Evolutionary conservation across 164 flowering plant species (phyloP).

Genomic region (Echeveria elegans): DNA sequence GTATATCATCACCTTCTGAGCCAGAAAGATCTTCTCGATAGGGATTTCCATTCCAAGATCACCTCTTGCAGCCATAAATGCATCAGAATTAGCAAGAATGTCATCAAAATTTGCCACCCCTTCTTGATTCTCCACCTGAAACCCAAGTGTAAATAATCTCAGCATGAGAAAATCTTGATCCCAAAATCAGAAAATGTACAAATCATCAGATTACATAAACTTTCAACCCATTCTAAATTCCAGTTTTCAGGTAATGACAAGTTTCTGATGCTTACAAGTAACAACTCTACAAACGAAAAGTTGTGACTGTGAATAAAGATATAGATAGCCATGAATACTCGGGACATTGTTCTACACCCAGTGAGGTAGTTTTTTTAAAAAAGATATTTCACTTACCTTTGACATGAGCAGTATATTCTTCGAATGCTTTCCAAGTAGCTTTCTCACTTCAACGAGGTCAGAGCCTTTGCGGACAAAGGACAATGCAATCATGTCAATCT

Average conservation of each 20-base stretch:
- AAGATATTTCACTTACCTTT: constrained; percentile 21
- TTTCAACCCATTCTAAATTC: no score
- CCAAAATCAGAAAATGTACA: neutral
- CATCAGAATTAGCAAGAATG: constrained; percentile 18
- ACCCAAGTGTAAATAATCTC: neutral
- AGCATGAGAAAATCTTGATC: neutral
- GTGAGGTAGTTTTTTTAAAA: neutral
- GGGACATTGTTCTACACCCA: neutral
- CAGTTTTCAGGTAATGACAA: no score
- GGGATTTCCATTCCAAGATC: constrained; percentile 20
- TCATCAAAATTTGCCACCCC: constrained; percentile 20
- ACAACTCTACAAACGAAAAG: neutral
- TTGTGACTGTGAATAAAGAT: neutral
- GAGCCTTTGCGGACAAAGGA: constrained; percentile 42
- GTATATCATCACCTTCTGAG: constrained; percentile 16
- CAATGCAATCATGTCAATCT: constrained; percentile 24
- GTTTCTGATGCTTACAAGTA: neutral
- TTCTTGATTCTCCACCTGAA: constrained; percentile 17
- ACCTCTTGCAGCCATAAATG: constrained; percentile 19
- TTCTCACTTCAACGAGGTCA: constrained; percentile 36
- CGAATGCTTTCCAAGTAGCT: constrained; percentile 29
- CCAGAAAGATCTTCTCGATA: constrained; percentile 17
- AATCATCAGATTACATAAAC: neutral
- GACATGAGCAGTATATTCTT: constrained; percentile 38
- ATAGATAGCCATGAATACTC: neutral